Percentiles rank a stretch among this genome's conserved stretches.
phyloP scores from a whole-genome alignment of 2,329 filamentous ascomycete species.

The Scedosporium aurantiacum region DNA sequence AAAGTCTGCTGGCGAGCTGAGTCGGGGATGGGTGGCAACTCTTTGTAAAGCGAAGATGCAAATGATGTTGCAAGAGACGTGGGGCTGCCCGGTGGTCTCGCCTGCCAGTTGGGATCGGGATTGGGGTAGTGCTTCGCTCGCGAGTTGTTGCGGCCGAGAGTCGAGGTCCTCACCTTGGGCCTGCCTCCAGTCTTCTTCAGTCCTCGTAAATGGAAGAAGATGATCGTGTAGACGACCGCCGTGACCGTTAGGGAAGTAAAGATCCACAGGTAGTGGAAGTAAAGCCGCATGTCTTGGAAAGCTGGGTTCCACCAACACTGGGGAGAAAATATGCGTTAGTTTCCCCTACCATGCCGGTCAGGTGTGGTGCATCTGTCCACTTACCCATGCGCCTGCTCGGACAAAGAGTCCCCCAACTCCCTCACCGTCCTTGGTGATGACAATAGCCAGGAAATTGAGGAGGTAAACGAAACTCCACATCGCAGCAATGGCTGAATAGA shows the following conservation, averaged over 20 bases:
- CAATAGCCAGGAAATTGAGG: constrained; percentile 41
- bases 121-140: constrained; percentile 6
- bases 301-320: constrained; percentile 53
- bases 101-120: constrained; percentile 13
- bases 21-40: constrained; percentile 15
- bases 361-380: constrained; percentile 11
- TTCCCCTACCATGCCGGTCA: neutral
- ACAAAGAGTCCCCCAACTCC: constrained; percentile 42
- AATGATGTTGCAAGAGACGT: constrained; percentile 10
- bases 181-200: constrained; percentile 9
- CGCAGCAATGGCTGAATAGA: constrained; percentile 35
- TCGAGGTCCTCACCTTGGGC: constrained; percentile 6
- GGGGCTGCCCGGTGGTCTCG: constrained; percentile 3
- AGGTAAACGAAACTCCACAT: constrained; percentile 51
- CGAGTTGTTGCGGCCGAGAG: constrained; percentile 10
- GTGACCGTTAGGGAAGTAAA: constrained; percentile 31
- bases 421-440: constrained; percentile 29
- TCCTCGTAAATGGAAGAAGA: constrained; percentile 27
- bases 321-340: neutral
- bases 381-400: constrained; percentile 53
- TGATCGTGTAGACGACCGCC: constrained; percentile 25
- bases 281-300: constrained; percentile 43
- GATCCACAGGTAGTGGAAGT: constrained; percentile 56
- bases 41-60: constrained; percentile 16
- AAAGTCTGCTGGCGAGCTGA: constrained; percentile 39